Evolutionary conservation across 2,329 filamentous ascomycete species (phyloP), one percentile per base, ranked within the genome.

Genomic region (Leptoxyphium fumago): DNA sequence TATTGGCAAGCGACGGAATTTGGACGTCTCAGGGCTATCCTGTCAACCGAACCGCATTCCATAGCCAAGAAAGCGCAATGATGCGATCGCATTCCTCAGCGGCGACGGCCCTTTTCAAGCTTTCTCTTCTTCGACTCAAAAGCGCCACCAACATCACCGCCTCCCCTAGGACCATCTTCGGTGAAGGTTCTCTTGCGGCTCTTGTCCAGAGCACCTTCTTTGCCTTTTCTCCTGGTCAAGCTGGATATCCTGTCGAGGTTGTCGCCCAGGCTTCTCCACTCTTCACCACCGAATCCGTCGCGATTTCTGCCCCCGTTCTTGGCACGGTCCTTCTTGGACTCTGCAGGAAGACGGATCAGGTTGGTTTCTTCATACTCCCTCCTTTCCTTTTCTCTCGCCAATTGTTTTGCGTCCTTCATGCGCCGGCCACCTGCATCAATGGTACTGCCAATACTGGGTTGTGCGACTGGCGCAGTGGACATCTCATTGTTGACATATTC

Each of bases 401-500:
- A 76, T 60, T 95, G 82, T 29, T 77, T 72, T 11, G 79, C 75
- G 5, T 83, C 84, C 71, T 88, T 91, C 56, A 78, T 77, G 60
- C 78, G 78, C 50, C 89, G 77, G 29, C 91, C 91, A 41, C 83
- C 80, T 41, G 78, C 72, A 7, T 53, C 52, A 53, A 95, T 93
- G 14, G 84, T 94, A 45, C 84, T 91, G 47, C 91, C 93, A 55
- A 98, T 93, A 53, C 83, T 93, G 44, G 89, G 87, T 61, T 93
- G 77, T 1, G 87, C 84, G 46, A 85, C 65, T 1, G 91, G 91
- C 2, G 85, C 85, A 5, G 74, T 65, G 0, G 86, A 88, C 46
- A 96, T 72, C 63, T 98, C 91, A 14, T 83, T 79, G 41, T 75
- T 78, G 50, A 98, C 78, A 56, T 93, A 98, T 58, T 96, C 89